Conservation (phyloP, 139 green algal genomes). For the Micromonas pusilla region DNA sequence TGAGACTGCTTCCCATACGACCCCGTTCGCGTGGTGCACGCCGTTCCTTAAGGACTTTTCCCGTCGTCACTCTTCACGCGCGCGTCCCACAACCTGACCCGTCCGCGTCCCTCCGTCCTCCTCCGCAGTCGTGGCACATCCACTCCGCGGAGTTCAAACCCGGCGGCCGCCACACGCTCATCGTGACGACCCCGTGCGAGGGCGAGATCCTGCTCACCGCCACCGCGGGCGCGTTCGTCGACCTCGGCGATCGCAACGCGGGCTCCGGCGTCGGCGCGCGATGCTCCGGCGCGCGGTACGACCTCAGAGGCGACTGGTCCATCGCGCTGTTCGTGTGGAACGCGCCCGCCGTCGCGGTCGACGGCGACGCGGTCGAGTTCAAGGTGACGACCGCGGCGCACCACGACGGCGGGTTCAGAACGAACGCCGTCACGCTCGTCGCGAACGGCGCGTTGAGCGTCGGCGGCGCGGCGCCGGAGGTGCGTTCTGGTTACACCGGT, state of each 20-base stretch:
- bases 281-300: not conserved
- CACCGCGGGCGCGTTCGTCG: not conserved
- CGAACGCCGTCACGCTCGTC: not conserved
- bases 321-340: not conserved
- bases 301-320: not conserved
- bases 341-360: too few relatives aligned
- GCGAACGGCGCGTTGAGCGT: not conserved
- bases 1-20: too few relatives aligned
- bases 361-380: not conserved
- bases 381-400: not conserved
- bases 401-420: not conserved
- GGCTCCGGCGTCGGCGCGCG: not conserved
- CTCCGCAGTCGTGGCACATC: not conserved
- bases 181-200: not conserved
- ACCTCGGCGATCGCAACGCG: not conserved
- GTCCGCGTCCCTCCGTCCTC: too few relatives aligned
- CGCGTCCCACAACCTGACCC: too few relatives aligned
- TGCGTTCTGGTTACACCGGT: too few relatives aligned
- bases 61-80: too few relatives aligned
- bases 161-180: not conserved
- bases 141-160: not conserved
- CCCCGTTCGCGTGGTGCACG: too few relatives aligned
- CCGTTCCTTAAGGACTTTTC: too few relatives aligned
- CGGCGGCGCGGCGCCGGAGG: too few relatives aligned
- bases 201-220: not conserved